These are phyloP conservation scores for Hanseniaspora osmophila DNA, from an alignment of 805 yeast genomes.

Conservation along the genomic window DNA sequence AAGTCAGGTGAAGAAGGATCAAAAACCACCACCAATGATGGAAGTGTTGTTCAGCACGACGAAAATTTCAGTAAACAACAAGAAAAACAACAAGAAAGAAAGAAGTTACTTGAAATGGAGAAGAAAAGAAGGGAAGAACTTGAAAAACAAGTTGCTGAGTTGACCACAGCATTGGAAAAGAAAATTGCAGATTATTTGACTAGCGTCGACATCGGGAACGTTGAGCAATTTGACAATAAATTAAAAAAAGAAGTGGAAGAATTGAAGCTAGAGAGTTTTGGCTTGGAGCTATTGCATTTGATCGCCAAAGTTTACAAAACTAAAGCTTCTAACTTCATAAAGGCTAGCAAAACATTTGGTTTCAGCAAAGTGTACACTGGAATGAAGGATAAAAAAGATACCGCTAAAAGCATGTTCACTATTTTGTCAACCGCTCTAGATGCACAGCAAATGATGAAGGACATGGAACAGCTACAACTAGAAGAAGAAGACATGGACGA, in stretches of 20 bases:
- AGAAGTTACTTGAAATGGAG: constrained; percentile 36
- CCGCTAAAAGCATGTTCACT: constrained; percentile 70
- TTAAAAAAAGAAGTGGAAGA: constrained; percentile 56
- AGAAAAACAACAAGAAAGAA: constrained; percentile 29
- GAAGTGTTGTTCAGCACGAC: constrained; percentile 22
- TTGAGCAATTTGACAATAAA: constrained; percentile 35
- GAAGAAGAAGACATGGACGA: constrained; percentile 38
- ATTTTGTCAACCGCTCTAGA: constrained; percentile 76
- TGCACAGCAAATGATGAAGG: constrained; percentile 67
- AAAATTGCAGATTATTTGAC: constrained; percentile 32
- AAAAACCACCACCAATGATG: constrained; percentile 7
- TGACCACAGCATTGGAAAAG: constrained; percentile 33
- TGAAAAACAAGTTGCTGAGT: constrained; percentile 34
- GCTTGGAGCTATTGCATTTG: constrained; percentile 70
- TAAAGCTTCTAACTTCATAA: constrained; percentile 61
- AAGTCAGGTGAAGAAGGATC: constrained; percentile 15
- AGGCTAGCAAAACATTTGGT: constrained; percentile 72
- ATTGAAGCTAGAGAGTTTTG: constrained; percentile 88
- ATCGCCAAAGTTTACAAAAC: constrained; percentile 68
- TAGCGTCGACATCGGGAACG: constrained; percentile 34
- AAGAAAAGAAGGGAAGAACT: constrained; percentile 40
- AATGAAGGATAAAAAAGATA: constrained; percentile 71
- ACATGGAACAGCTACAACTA: constrained; percentile 56
- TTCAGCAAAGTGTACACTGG: constrained; percentile 71
- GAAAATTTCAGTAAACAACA: constrained; percentile 18